Percentiles rank a stretch among this genome's conserved stretches.
These are phyloP conservation scores for Cocos nucifera DNA, from an alignment of 176 grass and related monocot species.

Conservation along the genomic window DNA sequence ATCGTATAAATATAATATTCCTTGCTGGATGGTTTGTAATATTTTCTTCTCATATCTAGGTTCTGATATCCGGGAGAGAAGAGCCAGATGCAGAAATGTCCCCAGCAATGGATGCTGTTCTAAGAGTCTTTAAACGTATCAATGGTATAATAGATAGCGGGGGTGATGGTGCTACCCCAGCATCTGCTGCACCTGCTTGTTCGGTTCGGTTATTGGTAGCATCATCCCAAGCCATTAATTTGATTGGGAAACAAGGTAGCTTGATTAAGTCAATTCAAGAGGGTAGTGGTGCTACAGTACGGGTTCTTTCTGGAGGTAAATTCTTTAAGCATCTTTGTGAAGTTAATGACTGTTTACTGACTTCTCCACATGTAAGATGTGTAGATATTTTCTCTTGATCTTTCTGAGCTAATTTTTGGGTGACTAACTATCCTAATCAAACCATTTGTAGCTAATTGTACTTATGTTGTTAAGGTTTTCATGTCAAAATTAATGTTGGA, in stretches of 20 bases:
- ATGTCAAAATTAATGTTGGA: too few relatives aligned
- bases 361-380: too few relatives aligned
- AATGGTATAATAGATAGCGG: slow-evolving; percentile 69
- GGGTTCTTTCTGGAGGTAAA: slow-evolving; percentile 58
- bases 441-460: too few relatives aligned
- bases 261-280: slow-evolving; percentile 93
- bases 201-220: slow-evolving; percentile 70
- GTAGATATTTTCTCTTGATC: too few relatives aligned
- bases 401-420: too few relatives aligned
- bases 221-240: slow-evolving; percentile 83
- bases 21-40: background rate
- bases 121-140: slow-evolving; percentile 82
- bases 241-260: slow-evolving; percentile 91
- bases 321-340: slow-evolving; percentile 1
- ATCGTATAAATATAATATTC: too few relatives aligned
- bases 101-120: slow-evolving; percentile 69
- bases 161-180: slow-evolving; percentile 26
- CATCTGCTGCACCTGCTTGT: slow-evolving; percentile 34
- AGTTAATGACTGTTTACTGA: background rate
- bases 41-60: slow-evolving; percentile 32
- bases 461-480: too few relatives aligned
- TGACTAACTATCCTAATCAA: too few relatives aligned
- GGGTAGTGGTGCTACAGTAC: slow-evolving; percentile 48
- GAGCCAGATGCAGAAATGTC: slow-evolving; percentile 62
- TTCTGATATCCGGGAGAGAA: slow-evolving; percentile 95